Evolutionary conservation across 148 eudicot species (phyloP).

Genomic region (Cornus controversa): DNA sequence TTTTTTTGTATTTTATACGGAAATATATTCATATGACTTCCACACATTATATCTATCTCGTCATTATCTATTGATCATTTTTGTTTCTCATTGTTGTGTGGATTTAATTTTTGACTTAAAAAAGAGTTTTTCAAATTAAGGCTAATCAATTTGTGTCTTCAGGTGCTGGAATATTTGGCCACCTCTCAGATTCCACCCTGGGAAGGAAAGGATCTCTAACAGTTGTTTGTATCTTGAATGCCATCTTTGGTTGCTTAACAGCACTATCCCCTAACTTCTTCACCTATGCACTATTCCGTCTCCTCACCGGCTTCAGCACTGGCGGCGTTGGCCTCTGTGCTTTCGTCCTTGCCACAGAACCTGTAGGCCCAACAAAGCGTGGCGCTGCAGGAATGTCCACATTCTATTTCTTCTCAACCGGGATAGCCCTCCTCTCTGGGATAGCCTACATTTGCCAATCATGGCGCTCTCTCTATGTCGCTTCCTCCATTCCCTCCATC

Average conservation of each 20-base stretch:
- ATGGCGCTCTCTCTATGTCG: slow-evolving; percentile 72
- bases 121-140: too few relatives aligned
- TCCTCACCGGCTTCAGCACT: slow-evolving; percentile 67
- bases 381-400: slow-evolving; percentile 89
- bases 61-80: too few relatives aligned
- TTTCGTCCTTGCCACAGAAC: slow-evolving; percentile 81
- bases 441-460: slow-evolving; percentile 61
- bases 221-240: slow-evolving; percentile 57
- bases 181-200: slow-evolving; percentile 69
- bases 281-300: slow-evolving; percentile 51
- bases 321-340: slow-evolving; percentile 89
- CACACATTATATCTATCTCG: too few relatives aligned
- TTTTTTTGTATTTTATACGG: too few relatives aligned
- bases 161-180: slow-evolving; percentile 94
- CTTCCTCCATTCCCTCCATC: slow-evolving; percentile 69
- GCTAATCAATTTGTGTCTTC: slow-evolving; percentile 8
- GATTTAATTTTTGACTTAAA: too few relatives aligned
- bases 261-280: slow-evolving; percentile 55
- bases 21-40: too few relatives aligned
- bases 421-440: slow-evolving; percentile 65
- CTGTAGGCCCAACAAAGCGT: slow-evolving; percentile 68
- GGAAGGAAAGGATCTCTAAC: slow-evolving; percentile 79
- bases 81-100: too few relatives aligned
- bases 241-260: slow-evolving; percentile 61
- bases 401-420: slow-evolving; percentile 81